These are phyloP conservation scores for Saccharomycopsis babjevae DNA, from an alignment of 805 yeast species.

Conservation along the genomic window DNA sequence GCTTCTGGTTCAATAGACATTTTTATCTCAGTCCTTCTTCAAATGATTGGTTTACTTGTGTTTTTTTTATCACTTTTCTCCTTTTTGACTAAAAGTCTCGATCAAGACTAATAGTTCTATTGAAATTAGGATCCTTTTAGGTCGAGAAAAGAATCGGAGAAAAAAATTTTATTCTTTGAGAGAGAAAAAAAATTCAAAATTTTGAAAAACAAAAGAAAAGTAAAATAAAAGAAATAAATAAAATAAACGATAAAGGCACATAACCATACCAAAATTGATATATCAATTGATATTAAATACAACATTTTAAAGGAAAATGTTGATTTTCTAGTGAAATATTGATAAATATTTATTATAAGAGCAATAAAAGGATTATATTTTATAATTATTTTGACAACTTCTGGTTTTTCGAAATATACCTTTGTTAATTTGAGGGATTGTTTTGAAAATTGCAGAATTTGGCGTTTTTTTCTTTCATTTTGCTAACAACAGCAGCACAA, in stretches of 20 bases:
- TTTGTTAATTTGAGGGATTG: no score
- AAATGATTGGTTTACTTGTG: neutral
- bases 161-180: neutral
- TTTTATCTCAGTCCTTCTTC: neutral
- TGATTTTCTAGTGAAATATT: no score
- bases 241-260: neutral
- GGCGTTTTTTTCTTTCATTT: neutral
- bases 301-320: no score
- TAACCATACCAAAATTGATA: neutral
- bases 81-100: no score
- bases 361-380: no score
- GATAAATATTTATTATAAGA: no score
- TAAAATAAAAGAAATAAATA: neutral
- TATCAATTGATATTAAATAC: neutral
- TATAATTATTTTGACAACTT: no score
- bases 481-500: neutral
- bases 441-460: neutral
- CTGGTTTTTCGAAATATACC: no score
- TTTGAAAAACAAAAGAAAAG: neutral
- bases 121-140: neutral
- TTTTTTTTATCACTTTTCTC: neutral
- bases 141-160: neutral
- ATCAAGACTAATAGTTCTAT: no score
- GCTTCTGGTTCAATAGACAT: conserved; percentile 19
- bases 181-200: neutral